phyloP scores from a whole-genome alignment of 345 rosid genomes.

The Lepidium didymum region DNA sequence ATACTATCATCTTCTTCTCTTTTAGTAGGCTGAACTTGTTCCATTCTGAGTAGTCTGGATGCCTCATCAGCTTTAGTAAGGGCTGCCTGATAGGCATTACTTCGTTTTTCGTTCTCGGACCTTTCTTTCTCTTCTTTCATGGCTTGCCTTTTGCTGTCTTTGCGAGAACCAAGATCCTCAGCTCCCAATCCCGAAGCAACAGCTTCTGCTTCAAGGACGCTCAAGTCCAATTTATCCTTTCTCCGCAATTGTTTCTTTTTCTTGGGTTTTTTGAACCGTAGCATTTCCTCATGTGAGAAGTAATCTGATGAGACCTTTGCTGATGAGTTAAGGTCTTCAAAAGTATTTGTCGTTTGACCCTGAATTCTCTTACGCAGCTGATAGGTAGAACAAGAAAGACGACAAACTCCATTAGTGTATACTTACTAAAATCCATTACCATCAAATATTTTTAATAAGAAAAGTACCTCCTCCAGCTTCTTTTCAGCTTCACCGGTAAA shows the following conservation, averaged over 20 bases:
- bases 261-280: conserved; percentile 82
- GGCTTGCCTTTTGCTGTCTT: conserved; percentile 73
- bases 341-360: conserved; percentile 45
- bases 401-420: conserved; percentile 1
- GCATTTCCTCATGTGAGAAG: conserved; percentile 83
- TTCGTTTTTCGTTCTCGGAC: conserved; percentile 69
- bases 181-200: conserved; percentile 70
- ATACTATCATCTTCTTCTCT: conserved; percentile 54
- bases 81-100: conserved; percentile 66
- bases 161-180: conserved; percentile 93
- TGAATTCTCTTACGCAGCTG: conserved; percentile 85
- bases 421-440: conserved; percentile 5
- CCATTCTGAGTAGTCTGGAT: conserved; percentile 61
- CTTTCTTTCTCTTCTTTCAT: conserved; percentile 71
- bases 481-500: conserved; percentile 91
- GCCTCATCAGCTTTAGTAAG: conserved; percentile 87
- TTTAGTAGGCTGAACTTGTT: conserved; percentile 42
- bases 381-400: neutral
- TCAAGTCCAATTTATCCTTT: conserved; percentile 84
- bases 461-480: conserved; percentile 79
- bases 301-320: conserved; percentile 71
- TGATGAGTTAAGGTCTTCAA: conserved; percentile 63
- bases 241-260: conserved; percentile 77
- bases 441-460: neutral
- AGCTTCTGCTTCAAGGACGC: conserved; percentile 90